Percentiles rank a stretch among this genome's conserved stretches.
Evolutionary conservation across 371 early-diverging fungal genomes (phyloP).

Genomic region (Mucor plumbeus): DNA sequence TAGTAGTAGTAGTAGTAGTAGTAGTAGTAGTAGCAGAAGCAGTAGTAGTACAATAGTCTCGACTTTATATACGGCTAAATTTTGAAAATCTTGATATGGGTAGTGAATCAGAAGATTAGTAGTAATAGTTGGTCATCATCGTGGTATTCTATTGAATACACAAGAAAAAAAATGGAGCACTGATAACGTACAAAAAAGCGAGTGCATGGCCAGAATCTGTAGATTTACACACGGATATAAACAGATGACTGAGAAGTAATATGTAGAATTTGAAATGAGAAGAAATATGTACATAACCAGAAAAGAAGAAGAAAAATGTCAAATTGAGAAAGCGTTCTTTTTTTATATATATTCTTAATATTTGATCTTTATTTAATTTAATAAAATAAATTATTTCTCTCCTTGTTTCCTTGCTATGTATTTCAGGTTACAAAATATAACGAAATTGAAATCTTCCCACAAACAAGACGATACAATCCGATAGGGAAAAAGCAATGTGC

Average conservation of each 20-base stretch:
- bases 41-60: background rate
- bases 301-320: conserved; percentile 5
- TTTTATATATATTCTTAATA: background rate
- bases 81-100: no score
- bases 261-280: background rate
- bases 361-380: background rate
- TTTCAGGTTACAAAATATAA: background rate
- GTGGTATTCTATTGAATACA: background rate
- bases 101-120: background rate
- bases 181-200: background rate
- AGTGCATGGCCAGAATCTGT: background rate
- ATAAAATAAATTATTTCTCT: background rate
- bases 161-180: background rate
- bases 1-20: background rate
- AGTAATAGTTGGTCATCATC: background rate
- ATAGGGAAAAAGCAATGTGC: background rate
- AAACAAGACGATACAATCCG: background rate
- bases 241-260: background rate
- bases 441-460: background rate
- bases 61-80: background rate
- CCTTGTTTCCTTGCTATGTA: background rate
- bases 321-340: no score
- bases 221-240: background rate
- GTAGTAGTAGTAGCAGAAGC: background rate
- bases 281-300: background rate